These are phyloP conservation scores for Hemerocallis citrina DNA, from an alignment of 106 monocot genomes.

Conservation along the genomic window DNA sequence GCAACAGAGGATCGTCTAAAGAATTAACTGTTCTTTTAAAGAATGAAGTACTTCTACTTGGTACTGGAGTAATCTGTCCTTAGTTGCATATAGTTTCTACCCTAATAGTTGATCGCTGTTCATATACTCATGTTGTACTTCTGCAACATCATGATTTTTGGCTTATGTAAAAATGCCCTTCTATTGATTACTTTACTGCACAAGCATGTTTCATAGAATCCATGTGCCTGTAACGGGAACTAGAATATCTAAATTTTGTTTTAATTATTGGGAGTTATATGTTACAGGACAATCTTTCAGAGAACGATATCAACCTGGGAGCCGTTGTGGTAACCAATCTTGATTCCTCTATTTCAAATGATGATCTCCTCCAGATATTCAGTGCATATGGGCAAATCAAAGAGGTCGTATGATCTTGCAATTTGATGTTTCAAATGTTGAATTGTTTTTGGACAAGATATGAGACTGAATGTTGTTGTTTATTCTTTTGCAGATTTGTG, in stretches of 20 bases:
- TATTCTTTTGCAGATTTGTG: slow-evolving; percentile 44
- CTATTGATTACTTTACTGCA: neutral
- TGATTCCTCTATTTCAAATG: slow-evolving; percentile 40
- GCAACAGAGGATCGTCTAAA: neutral
- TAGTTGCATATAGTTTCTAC: too few species aligned
- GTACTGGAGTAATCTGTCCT: too few species aligned
- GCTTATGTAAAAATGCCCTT: neutral
- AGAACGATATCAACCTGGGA: slow-evolving; percentile 30
- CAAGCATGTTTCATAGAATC: neutral
- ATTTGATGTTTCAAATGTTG: neutral
- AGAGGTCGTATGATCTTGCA: slow-evolving; percentile 22
- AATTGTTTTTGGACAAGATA: slow-evolving; percentile 8
- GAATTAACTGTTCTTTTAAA: too few species aligned
- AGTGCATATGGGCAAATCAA: slow-evolving; percentile 49
- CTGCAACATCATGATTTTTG: neutral
- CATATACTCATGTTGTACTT: neutral
- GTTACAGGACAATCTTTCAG: slow-evolving; percentile 39
- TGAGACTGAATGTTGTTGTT: neutral
- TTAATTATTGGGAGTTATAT: neutral
- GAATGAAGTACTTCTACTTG: too few species aligned
- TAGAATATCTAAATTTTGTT: neutral
- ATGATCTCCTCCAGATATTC: slow-evolving; percentile 46
- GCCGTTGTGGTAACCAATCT: slow-evolving; percentile 33
- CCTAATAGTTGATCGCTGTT: too few species aligned
- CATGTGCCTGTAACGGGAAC: neutral